Base-by-base conservation (phyloP, 805 yeast species). In the Wickerhamomyces mucosus region DNA sequence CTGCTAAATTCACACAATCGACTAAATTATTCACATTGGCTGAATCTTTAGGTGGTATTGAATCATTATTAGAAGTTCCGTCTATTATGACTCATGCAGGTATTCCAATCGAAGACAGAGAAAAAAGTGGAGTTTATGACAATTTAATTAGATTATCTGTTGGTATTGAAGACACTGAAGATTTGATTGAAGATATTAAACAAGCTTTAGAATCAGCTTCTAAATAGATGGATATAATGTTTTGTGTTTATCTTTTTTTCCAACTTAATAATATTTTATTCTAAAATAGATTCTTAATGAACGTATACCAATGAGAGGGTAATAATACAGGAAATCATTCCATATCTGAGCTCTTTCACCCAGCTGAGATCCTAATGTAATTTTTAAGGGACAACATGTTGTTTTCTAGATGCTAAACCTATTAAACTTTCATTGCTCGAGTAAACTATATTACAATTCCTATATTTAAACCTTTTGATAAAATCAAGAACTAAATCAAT, bases 81-180 rank as follows among this genome's bases (percentile, higher is more conserved):
- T 92, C 94, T 28, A 73, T 75, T 36, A 83, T 83, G 95, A 83
- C 95, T 47, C 95, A 83, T 50, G 92, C 89, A 34, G 94, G 94
- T 53, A 83, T 83, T 56, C 85, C 92, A 50, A 65, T 67, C 54
- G 82, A 65, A 33, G 77, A 73, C 48, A 75, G 94, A 61, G 89
- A 79, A 59, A 70, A 74, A 32, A 69, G 75, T 37, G 94, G 94
- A 41, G 92, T 83, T 28, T 80, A 52, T 46, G 94, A 82, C 50
- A 85, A 82, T 58, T 69, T 84, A 58, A 66, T 84, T 46, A 75
- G 95, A 65, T 65, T 84, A 34, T 75, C 85, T 42, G 86, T 83
- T 30, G 95, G 95, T 59, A 79, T 84, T 39, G 95, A 84, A 63
- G 94, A 81, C 47, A 63, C 69, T 36, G 84, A 75, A 19, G 95